Conservation (phyloP, 2,329 filamentous ascomycete species). For the Colletotrichum lindemuthianum region DNA sequence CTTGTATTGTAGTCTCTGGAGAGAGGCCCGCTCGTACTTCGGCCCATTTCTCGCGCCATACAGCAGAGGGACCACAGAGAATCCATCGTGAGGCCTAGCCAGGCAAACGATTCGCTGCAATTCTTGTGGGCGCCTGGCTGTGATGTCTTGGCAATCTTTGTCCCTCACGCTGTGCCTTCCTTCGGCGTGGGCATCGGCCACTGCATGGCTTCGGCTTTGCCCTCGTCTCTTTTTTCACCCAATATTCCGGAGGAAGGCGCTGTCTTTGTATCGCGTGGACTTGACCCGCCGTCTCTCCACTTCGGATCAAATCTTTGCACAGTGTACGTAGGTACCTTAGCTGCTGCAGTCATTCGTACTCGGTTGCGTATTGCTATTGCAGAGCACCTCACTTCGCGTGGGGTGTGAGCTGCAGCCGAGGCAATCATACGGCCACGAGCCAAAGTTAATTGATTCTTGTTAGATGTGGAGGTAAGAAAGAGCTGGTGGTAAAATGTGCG, state of each 20-base stretch:
- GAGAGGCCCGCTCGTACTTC: slow-evolving; percentile 23
- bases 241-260: not conserved
- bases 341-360: no score
- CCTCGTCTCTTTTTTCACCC: slow-evolving; percentile 1
- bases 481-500: slow-evolving; percentile 12
- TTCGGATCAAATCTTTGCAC: not conserved
- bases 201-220: slow-evolving; percentile 14
- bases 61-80: slow-evolving; percentile 18
- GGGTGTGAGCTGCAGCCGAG: not conserved
- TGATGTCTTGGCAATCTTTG: slow-evolving; percentile 22
- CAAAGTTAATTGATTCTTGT: no score
- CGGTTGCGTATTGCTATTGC: not conserved
- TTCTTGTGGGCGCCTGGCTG: slow-evolving; percentile 10
- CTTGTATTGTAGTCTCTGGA: not conserved
- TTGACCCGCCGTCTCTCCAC: slow-evolving; percentile 23
- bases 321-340: no score
- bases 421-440: not conserved
- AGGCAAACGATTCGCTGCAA: slow-evolving; percentile 15
- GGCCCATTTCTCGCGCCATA: slow-evolving; percentile 32
- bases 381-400: not conserved
- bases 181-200: slow-evolving; percentile 10
- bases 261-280: not conserved
- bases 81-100: slow-evolving; percentile 16
- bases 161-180: not conserved
- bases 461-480: no score